A percentile compares a stretch with the other conserved stretches of the same genome.
Evolutionary conservation across 768 basidiomycete genomes (phyloP).

Genomic region (Cytidiella melzeri): DNA sequence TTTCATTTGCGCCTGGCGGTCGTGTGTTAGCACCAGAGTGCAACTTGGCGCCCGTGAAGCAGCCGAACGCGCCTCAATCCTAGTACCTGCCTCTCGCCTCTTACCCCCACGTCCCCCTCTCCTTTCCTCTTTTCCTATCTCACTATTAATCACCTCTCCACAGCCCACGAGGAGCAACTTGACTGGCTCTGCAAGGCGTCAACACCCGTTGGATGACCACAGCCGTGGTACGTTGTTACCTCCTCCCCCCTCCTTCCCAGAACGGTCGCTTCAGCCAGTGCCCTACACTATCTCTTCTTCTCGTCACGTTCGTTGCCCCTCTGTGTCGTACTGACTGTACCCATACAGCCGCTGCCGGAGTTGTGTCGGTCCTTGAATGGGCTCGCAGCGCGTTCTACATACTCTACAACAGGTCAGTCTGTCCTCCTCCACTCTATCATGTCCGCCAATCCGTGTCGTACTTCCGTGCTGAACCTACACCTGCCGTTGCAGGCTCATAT

Average conservation of each 20-base stretch:
- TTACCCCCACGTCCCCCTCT: background rate
- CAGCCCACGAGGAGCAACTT: too few relatives aligned
- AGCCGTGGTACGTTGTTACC: background rate
- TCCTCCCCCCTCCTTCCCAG: background rate
- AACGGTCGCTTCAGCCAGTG: background rate
- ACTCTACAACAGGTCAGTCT: conserved; percentile 3
- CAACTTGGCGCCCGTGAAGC: background rate
- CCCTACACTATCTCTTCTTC: background rate
- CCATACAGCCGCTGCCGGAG: background rate
- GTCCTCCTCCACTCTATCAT: background rate
- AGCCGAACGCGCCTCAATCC: background rate
- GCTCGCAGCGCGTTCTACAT: background rate
- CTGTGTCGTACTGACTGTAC: background rate
- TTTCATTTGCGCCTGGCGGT: too few relatives aligned
- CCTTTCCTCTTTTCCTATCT: background rate
- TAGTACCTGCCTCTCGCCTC: background rate
- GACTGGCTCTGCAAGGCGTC: background rate
- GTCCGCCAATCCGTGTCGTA: background rate
- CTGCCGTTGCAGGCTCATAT: background rate
- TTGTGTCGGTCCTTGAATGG: conserved; percentile 3
- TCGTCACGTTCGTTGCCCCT: background rate
- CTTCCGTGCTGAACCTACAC: background rate
- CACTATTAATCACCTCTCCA: background rate
- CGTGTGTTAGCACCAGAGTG: too few relatives aligned
- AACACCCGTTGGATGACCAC: background rate